Percentiles rank a stretch among this genome's conserved stretches.
Conservation (phyloP, 202 grass and related monocot genomes). For the Setaria italica region DNA sequence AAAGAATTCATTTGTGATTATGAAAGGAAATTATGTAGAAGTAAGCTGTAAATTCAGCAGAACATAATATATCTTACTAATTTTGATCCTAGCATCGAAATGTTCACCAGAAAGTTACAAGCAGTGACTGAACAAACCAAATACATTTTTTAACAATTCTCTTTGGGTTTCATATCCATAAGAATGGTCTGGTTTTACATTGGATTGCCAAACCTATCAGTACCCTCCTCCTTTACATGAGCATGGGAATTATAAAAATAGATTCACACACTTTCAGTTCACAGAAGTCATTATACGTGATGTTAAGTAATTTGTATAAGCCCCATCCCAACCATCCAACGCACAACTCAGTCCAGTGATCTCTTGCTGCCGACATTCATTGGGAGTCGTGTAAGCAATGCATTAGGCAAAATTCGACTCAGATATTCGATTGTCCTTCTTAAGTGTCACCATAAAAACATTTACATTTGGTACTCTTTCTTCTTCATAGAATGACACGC, state of each 20-base stretch:
- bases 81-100: conserved; percentile 15
- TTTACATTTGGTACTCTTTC: neutral
- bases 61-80: neutral
- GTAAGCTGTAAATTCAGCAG: conserved; percentile 22
- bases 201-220: neutral
- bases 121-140: neutral
- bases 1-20: neutral
- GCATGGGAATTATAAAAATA: neutral
- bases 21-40: neutral
- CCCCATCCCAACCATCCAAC: neutral
- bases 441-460: neutral
- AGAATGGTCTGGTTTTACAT: neutral
- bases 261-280: neutral
- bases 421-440: neutral
- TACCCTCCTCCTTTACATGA: neutral
- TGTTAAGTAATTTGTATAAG: neutral
- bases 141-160: neutral
- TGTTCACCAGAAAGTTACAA: conserved; percentile 16
- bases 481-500: too few species aligned
- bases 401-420: neutral
- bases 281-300: neutral
- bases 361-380: neutral
- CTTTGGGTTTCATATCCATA: neutral
- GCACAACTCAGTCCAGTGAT: neutral
- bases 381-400: neutral